These are phyloP conservation scores for Thermothelomyces thermophilus DNA, from an alignment of 2,329 filamentous ascomycete species.

Conservation along the genomic window DNA sequence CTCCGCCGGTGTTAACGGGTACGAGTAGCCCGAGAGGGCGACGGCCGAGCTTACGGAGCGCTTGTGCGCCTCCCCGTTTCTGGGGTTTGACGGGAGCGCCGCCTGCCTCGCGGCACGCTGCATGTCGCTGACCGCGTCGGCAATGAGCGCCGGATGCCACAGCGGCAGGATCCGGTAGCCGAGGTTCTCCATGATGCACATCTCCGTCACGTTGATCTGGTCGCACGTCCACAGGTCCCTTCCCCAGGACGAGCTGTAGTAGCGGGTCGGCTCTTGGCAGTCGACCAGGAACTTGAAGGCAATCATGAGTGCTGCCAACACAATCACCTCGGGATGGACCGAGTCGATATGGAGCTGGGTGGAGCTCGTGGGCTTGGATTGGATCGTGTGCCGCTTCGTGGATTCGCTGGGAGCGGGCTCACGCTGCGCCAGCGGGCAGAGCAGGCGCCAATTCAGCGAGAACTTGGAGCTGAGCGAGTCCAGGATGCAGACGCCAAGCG, in stretches of 20 bases:
- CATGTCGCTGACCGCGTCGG: conserved; percentile 58
- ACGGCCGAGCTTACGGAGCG: conserved; percentile 35
- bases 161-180: conserved; percentile 57
- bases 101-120: conserved; percentile 43
- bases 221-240: conserved; percentile 50
- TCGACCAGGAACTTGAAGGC: conserved; percentile 62
- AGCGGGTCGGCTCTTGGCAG: conserved; percentile 44
- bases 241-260: conserved; percentile 51
- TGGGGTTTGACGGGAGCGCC: conserved; percentile 13
- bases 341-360: conserved; percentile 51
- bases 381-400: conserved; percentile 25
- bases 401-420: conserved; percentile 25
- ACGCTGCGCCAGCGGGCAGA: conserved; percentile 43
- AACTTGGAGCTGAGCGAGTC: conserved; percentile 59
- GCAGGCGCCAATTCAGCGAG: conserved; percentile 54
- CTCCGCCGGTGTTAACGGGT: conserved; percentile 37
- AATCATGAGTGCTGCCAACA: conserved; percentile 56
- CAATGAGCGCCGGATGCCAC: conserved; percentile 49
- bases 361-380: conserved; percentile 11
- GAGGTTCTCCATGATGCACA: conserved; percentile 57
- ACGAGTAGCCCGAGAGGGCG: conserved; percentile 34
- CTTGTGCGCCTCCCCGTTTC: conserved; percentile 26
- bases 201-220: conserved; percentile 59
- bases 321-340: conserved; percentile 55
- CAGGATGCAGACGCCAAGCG: conserved; percentile 59